Percentiles rank a stretch among this genome's conserved stretches.
These are phyloP conservation scores for Xylariomycetidae sp. DNA, from an alignment of 2,329 filamentous ascomycete genomes.

Conservation along the genomic window DNA sequence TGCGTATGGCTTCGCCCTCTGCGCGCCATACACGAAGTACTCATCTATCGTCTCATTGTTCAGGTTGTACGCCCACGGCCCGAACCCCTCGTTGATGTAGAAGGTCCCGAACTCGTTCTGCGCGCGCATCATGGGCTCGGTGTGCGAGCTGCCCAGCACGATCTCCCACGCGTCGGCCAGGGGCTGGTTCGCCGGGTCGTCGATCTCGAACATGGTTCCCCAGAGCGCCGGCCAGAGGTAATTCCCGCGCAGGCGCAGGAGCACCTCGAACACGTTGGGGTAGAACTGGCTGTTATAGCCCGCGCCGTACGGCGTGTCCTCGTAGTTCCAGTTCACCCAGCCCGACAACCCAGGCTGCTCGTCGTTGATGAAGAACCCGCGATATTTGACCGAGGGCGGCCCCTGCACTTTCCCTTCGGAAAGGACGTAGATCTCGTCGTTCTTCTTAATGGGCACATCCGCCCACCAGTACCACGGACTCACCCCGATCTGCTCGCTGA, in stretches of 20 bases:
- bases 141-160: constrained; percentile 69
- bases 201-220: constrained; percentile 68
- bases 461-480: constrained; percentile 68
- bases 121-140: constrained; percentile 64
- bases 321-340: constrained; percentile 49
- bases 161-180: constrained; percentile 70
- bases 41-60: constrained; percentile 65
- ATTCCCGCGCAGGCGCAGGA: constrained; percentile 66
- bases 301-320: constrained; percentile 38
- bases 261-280: constrained; percentile 63
- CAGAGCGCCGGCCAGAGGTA: constrained; percentile 72
- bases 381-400: constrained; percentile 60
- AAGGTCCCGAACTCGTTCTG: constrained; percentile 52
- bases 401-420: constrained; percentile 50
- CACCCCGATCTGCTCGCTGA: constrained; percentile 70
- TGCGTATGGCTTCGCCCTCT: constrained; percentile 61
- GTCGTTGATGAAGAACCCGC: constrained; percentile 68
- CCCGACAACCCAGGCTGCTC: constrained; percentile 64
- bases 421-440: constrained; percentile 51
- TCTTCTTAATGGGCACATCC: constrained; percentile 51
- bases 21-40: constrained; percentile 64
- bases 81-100: constrained; percentile 38
- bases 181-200: constrained; percentile 64
- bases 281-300: constrained; percentile 62
- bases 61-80: constrained; percentile 64